These are phyloP conservation scores for Leishmania tropica DNA, from an alignment of 208 protist genomes.

Conservation along the genomic window DNA sequence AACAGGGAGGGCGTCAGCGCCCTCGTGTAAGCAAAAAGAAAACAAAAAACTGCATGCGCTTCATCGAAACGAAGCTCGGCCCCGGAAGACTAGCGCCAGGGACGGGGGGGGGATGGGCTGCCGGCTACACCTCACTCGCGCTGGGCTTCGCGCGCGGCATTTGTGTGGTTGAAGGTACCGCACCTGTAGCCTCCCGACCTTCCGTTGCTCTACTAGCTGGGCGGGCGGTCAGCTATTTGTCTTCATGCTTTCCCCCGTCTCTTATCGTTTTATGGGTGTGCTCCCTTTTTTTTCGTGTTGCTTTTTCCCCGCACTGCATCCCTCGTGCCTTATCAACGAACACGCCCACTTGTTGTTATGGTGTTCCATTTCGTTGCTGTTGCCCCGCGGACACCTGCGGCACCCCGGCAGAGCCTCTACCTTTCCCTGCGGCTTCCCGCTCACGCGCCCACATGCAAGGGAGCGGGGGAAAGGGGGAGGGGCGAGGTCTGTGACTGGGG, in stretches of 20 bases:
- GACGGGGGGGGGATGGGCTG: neutral
- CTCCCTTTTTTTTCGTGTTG: neutral
- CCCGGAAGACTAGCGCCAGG: slow-evolving; percentile 66
- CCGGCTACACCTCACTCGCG: slow-evolving; percentile 50
- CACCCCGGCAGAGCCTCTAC: neutral
- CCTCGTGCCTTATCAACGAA: neutral
- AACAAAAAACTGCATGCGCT: slow-evolving; percentile 46
- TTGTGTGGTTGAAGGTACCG: slow-evolving; percentile 31
- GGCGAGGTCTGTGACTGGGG: neutral
- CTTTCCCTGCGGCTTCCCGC: neutral
- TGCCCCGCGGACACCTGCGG: no score
- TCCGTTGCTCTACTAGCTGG: neutral
- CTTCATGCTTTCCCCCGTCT: neutral
- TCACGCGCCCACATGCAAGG: neutral
- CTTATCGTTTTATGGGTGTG: neutral
- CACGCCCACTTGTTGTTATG: neutral
- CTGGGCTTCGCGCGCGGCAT: slow-evolving; percentile 60
- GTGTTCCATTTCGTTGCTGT: no score
- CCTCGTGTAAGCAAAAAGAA: slow-evolving; percentile 32
- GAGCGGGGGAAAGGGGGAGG: neutral
- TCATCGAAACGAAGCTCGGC: slow-evolving; percentile 62
- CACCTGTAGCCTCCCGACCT: neutral
- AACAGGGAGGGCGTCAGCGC: slow-evolving; percentile 53
- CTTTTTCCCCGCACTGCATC: neutral
- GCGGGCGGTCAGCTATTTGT: neutral